Conservation (phyloP, 2,329 filamentous ascomycete species). For the Sclerotinia trifoliorum region DNA sequence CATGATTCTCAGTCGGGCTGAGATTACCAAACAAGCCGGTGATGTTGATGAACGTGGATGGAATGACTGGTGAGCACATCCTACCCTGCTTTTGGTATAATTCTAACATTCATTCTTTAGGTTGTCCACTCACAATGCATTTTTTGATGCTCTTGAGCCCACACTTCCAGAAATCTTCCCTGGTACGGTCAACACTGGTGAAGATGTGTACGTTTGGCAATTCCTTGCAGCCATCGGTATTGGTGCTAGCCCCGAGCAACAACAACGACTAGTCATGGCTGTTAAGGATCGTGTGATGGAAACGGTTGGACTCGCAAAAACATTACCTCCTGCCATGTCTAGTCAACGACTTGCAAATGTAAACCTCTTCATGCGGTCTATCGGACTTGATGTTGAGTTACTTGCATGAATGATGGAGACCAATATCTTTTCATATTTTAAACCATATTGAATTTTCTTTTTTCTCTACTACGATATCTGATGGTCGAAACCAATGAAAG, state of each 20-base stretch:
- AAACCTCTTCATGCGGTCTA: conserved; percentile 97
- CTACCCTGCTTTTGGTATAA: background rate
- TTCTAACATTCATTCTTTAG: conserved; percentile 46
- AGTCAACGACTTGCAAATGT: conserved; percentile 84
- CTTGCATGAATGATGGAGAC: conserved; percentile 32
- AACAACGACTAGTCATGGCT: conserved; percentile 88
- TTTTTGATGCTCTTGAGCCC: conserved; percentile 86
- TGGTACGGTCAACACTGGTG: conserved; percentile 80
- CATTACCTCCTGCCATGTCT: conserved; percentile 81
- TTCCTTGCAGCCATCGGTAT: conserved; percentile 94
- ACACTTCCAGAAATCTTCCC: conserved; percentile 85
- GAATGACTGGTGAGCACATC: conserved; percentile 67
- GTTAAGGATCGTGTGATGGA: conserved; percentile 99
- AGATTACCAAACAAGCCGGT: conserved; percentile 83
- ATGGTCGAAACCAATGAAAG: conserved; percentile 8
- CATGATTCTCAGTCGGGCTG: conserved; percentile 89
- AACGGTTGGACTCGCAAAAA: conserved; percentile 85
- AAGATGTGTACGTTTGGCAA: conserved; percentile 98
- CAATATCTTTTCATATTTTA: conserved; percentile 12
- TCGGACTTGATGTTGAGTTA: conserved; percentile 93
- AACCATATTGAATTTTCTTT: conserved; percentile 13
- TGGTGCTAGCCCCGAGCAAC: conserved; percentile 88
- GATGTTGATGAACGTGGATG: conserved; percentile 69
- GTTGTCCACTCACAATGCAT: conserved; percentile 75
- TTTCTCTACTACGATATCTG: conserved; percentile 18